Base-by-base conservation (phyloP, 2,329 filamentous ascomycete species). In the Diaporthe humulicola region DNA sequence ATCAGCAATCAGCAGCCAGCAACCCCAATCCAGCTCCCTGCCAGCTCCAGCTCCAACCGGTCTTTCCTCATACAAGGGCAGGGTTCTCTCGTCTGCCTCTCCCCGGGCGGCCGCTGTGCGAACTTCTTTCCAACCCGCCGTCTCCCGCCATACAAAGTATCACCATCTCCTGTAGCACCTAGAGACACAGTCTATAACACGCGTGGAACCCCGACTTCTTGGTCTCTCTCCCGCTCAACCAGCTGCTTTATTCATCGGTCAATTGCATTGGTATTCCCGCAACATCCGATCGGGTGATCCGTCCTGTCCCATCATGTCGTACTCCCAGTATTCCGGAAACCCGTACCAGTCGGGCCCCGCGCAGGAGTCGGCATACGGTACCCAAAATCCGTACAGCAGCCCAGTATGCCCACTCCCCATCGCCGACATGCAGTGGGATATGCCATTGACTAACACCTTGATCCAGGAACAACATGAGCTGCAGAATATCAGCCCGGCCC, bases 401-500 rank as follows among this genome's bases (percentile, higher is more conserved):
- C 70, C 57, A 57, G 74, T 76, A 74, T 38, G 74, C 71, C 67
- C n/a, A 64, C 42, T 28, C 57, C 54, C n/a, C 14, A n/a, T 54
- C 36, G 30, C 33, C 30, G 50, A 28, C 60, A 66, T 38, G 42
- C 54, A 58, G 82, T 71, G 79, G 77, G 57, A 76, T 82, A 76
- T 82, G 72, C 36, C 52, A 38, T 50, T 56, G 30, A 74, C 69
- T 70, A 19, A 71, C 54, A 38, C 36, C 3, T 7, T 19, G 64
- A 72, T 57, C 58, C 81, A 86, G 80, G 83, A 86, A 71, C 85
- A 87, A 80, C 89, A 89, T 79, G 90, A 90, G 83, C 81, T 92
- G 84, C 88, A 90, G 77, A 58, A 74, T 30, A 60, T 74, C 28
- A 57, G 84, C 30, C 73, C 76, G 74, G 77, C 76, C 74, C 78